phyloP scores from a whole-genome alignment of 2,329 filamentous ascomycete genomes.

The Diaporthe citri region DNA sequence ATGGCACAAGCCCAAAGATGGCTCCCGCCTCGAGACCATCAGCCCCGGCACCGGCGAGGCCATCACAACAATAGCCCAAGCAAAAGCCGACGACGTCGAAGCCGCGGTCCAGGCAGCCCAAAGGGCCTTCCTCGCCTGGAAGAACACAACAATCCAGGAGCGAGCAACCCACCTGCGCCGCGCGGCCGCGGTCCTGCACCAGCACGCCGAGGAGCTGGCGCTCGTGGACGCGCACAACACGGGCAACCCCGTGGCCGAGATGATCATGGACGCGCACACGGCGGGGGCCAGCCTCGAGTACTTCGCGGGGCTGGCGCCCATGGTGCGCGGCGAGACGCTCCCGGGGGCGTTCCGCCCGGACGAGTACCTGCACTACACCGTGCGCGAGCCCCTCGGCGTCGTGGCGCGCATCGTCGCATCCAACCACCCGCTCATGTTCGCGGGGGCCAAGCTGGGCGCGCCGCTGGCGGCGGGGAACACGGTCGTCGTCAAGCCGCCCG shows the following conservation, averaged over 20 bases:
- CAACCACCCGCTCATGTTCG: slow-evolving; percentile 77
- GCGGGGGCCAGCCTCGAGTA: slow-evolving; percentile 76
- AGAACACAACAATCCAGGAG: slow-evolving; percentile 12
- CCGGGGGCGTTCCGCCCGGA: slow-evolving; percentile 62
- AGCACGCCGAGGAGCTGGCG: slow-evolving; percentile 44
- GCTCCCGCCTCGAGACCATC: background rate
- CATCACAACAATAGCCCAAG: background rate
- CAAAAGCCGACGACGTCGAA: slow-evolving; percentile 35
- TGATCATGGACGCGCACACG: slow-evolving; percentile 70
- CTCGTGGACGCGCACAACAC: slow-evolving; percentile 37
- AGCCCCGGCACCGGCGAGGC: slow-evolving; percentile 7
- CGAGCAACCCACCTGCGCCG: slow-evolving; percentile 33
- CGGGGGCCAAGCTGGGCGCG: slow-evolving; percentile 78
- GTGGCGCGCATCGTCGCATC: slow-evolving; percentile 75
- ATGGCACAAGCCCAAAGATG: background rate
- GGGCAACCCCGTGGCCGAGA: slow-evolving; percentile 38
- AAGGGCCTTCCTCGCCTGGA: slow-evolving; percentile 33
- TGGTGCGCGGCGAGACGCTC: slow-evolving; percentile 77
- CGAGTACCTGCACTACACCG: slow-evolving; percentile 63
- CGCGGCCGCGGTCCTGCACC: slow-evolving; percentile 42
- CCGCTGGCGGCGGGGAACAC: slow-evolving; percentile 71
- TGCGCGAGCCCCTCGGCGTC: slow-evolving; percentile 75
- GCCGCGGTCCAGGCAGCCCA: slow-evolving; percentile 36
- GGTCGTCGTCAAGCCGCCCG: slow-evolving; percentile 69
- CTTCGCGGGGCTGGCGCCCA: slow-evolving; percentile 77